Percentiles rank a stretch among this genome's conserved stretches.
These are phyloP conservation scores for Phoma sp. DNA, from an alignment of 2,329 filamentous ascomycete genomes.

Conservation along the genomic window DNA sequence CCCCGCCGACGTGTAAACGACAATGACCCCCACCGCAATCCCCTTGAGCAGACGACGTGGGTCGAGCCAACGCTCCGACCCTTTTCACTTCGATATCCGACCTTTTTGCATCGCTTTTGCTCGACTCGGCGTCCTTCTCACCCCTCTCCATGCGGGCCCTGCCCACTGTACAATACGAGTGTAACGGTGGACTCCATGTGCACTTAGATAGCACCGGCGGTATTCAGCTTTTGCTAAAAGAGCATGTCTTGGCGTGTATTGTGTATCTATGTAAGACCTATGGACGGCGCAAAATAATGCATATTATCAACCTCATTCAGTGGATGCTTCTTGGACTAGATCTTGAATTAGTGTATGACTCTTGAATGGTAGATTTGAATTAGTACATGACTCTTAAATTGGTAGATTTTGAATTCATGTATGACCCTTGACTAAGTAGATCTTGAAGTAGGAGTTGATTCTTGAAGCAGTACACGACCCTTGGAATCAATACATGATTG, in stretches of 20 bases:
- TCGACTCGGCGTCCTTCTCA: constrained; percentile 23
- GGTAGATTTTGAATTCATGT: too few relatives aligned
- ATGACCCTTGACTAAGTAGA: too few relatives aligned
- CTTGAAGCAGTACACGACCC: too few relatives aligned
- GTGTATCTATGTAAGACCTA: constrained; percentile 20
- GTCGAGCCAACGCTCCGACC: neutral
- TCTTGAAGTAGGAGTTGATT: too few relatives aligned
- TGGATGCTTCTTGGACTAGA: too few relatives aligned
- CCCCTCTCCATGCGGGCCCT: constrained; percentile 25
- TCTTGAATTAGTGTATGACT: too few relatives aligned
- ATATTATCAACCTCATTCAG: too few relatives aligned
- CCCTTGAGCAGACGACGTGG: neutral
- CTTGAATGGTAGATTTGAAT: too few relatives aligned
- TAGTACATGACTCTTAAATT: too few relatives aligned
- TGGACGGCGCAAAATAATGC: constrained; percentile 18
- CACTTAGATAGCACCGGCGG: constrained; percentile 13
- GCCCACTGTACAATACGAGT: constrained; percentile 30
- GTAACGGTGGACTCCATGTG: constrained; percentile 17
- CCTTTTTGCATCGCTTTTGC: constrained; percentile 24
- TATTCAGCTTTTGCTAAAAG: constrained; percentile 3
- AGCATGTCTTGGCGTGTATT: constrained; percentile 12
- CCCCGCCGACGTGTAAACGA: constrained; percentile 7
- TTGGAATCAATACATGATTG: too few relatives aligned
- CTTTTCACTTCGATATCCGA: constrained; percentile 16
- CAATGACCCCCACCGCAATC: neutral